Percentiles rank a stretch among this genome's conserved stretches.
Conservation (phyloP, 306 rosid species). For the Sechiopsis laciniata region DNA sequence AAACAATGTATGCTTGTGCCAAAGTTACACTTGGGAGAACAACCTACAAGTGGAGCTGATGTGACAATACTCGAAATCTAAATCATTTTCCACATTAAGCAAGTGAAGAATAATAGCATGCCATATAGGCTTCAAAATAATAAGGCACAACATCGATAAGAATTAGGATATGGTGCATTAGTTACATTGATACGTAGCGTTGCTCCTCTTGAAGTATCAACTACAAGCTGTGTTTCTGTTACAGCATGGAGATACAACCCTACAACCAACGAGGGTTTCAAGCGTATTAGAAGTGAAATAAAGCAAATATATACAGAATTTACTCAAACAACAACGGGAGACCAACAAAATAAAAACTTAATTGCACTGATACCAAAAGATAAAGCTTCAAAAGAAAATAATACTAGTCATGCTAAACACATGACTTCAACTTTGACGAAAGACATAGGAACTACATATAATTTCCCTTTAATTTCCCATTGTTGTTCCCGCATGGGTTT, state of each 20-base stretch:
- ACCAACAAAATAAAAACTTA: neutral
- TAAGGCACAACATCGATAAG: slow-evolving; percentile 1
- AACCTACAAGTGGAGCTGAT: neutral
- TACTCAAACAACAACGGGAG: neutral
- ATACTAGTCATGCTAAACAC: neutral
- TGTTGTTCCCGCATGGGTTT: neutral
- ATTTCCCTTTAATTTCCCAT: too few species aligned
- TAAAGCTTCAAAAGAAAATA: neutral
- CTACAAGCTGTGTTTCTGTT: slow-evolving; percentile 81
- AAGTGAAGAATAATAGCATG: neutral
- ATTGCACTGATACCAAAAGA: neutral
- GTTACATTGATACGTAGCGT: slow-evolving; percentile 92
- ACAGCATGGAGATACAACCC: slow-evolving; percentile 80
- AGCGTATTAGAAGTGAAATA: neutral
- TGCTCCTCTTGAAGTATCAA: slow-evolving; percentile 96
- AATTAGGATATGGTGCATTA: neutral
- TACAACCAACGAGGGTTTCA: slow-evolving; percentile 26
- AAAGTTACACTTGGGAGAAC: neutral
- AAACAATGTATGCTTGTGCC: neutral
- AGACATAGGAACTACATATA: neutral
- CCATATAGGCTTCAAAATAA: neutral
- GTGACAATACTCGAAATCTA: neutral
- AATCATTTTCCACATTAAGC: neutral
- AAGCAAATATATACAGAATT: neutral
- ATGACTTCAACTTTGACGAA: neutral